Conservation (phyloP, 2,329 filamentous ascomycete species). For the Cercospora brassicicola region DNA sequence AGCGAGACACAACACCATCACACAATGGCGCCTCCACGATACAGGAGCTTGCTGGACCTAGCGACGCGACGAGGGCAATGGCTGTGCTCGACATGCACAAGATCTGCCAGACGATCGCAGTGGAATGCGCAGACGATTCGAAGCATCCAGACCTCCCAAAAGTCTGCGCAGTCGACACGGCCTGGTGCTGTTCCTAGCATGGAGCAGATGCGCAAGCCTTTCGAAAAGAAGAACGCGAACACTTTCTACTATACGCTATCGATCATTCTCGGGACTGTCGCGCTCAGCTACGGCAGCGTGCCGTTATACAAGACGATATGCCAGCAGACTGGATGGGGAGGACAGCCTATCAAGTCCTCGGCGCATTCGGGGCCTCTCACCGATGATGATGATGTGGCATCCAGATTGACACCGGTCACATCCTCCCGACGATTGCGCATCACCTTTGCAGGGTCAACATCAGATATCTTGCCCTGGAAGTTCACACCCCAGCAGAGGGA, state of each 20-base stretch:
- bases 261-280: constrained; percentile 75
- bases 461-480: constrained; percentile 94
- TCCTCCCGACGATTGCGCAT: constrained; percentile 83
- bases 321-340: constrained; percentile 85
- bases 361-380: constrained; percentile 72
- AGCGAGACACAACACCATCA: neutral
- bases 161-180: constrained; percentile 22
- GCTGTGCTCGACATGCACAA: constrained; percentile 28
- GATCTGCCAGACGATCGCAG: constrained; percentile 8
- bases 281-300: constrained; percentile 78
- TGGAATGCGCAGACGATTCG: constrained; percentile 36
- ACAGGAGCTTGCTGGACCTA: constrained; percentile 34
- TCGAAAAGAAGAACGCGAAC: constrained; percentile 67
- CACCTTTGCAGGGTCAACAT: constrained; percentile 93
- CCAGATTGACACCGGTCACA: constrained; percentile 76
- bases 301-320: constrained; percentile 90
- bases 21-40: constrained; percentile 36
- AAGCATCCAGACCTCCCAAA: constrained; percentile 30
- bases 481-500: constrained; percentile 96
- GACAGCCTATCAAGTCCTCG: constrained; percentile 82
- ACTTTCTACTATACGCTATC: constrained; percentile 72
- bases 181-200: constrained; percentile 54
- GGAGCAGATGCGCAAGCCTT: constrained; percentile 64
- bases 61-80: constrained; percentile 27
- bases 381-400: constrained; percentile 56